Base-by-base conservation (phyloP, 2,329 filamentous ascomycete genomes). In the Thelonectria blattea region DNA sequence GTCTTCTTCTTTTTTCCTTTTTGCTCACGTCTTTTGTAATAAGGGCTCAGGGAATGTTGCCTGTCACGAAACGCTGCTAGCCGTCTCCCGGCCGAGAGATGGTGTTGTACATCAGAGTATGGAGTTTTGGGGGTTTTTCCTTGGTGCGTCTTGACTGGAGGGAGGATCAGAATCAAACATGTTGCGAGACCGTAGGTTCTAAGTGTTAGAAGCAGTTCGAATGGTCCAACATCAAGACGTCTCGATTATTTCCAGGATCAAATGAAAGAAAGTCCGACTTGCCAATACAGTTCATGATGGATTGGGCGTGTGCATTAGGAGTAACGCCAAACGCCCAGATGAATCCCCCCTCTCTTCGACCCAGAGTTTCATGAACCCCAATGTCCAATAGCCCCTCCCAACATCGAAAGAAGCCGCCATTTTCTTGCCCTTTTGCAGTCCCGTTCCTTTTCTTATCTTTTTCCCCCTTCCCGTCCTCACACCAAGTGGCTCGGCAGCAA, bases 401-500 rank as follows among this genome's bases (percentile, higher is more conserved):
- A 14, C 34, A 15, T 15, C 12, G 3, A 37, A 6, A 37, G 34
- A 37, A 37, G 15, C 34, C 6, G 3, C 34, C 11, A 14, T 20
- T 45, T 17, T n/a, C 42, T 48, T 52, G 8, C 43, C 30, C 37
- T 37, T 20, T 45, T 20, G 27, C 32, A 15, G 15, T 42, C 24
- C 32, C 5, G 22, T 32, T 37, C 18, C 27, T 17, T 42, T 37
- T 45, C 8, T n/a, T n/a, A n/a, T n/a, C 14, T 3, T n/a, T 32
- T 43, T n/a, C 12, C 17, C 32, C 39, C 45, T 15, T 34, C 24
- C 46, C 12, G 17, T 24, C 12, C 34, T 39, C 74, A 87, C 48
- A 93, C 95, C 76, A 99, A 79, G 80, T 99, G 95, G 71, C 91
- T 95, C 12, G 95, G 95, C 68, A 99, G 79, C 73, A 99, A 79